These are phyloP conservation scores for Auricularia sp. DNA, from an alignment of 768 basidiomycete species.

Conservation along the genomic window DNA sequence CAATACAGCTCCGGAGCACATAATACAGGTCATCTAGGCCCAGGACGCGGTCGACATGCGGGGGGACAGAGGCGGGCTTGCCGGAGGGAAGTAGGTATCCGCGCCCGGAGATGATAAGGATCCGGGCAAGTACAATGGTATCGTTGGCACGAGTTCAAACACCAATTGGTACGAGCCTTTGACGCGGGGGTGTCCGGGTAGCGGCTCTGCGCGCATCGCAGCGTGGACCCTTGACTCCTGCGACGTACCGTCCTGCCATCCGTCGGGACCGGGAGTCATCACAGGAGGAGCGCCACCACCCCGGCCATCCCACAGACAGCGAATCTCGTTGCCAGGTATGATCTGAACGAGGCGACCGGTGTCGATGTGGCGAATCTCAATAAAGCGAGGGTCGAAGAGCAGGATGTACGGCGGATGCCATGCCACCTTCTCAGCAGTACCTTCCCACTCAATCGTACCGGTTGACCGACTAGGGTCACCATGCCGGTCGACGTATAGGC, in stretches of 20 bases:
- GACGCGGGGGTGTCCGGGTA: conserved; percentile 22
- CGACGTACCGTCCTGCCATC: conserved; percentile 38
- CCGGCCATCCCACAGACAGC: conserved; percentile 87
- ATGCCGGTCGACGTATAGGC: conserved; percentile 83
- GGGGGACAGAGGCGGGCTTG: conserved; percentile 49
- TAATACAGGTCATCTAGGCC: background rate
- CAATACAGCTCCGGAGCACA: background rate
- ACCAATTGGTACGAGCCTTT: conserved; percentile 14
- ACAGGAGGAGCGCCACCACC: conserved; percentile 22
- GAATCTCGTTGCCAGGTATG: conserved; percentile 69
- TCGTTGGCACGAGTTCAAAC: conserved; percentile 46
- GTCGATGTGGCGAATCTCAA: conserved; percentile 79
- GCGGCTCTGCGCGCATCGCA: conserved; percentile 56
- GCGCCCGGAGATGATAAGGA: conserved; percentile 46
- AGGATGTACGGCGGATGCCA: conserved; percentile 84
- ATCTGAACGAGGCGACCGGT: conserved; percentile 75
- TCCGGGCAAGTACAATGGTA: conserved; percentile 55
- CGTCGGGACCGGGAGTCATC: conserved; percentile 33
- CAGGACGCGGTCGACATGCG: conserved; percentile 9
- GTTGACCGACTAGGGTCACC: conserved; percentile 67
- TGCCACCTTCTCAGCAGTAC: conserved; percentile 77
- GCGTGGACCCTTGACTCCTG: conserved; percentile 82
- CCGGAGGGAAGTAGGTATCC: conserved; percentile 39
- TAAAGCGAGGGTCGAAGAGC: conserved; percentile 80
- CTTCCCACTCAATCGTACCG: conserved; percentile 88